Evolutionary conservation across 169 alveolate species (phyloP).

Genomic region (Miamiensis avidus): DNA sequence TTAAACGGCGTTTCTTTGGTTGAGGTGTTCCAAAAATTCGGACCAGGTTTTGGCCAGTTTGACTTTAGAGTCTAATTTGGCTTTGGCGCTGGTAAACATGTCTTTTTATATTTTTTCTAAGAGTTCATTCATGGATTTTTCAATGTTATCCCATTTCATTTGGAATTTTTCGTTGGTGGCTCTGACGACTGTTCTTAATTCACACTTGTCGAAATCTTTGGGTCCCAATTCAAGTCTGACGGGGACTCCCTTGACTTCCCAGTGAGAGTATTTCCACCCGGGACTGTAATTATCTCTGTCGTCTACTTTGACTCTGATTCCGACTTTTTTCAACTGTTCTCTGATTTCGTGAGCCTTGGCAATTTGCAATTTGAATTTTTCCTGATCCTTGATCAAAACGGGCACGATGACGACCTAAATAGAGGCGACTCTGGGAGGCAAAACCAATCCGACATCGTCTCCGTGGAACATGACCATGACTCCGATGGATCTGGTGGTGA

Average conservation of each 20-base stretch:
- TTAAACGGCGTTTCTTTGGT: slow-evolving; percentile 64
- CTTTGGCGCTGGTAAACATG: slow-evolving; percentile 74
- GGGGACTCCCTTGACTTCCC: slow-evolving; percentile 99
- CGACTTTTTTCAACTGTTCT: slow-evolving; percentile 45
- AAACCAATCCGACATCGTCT: slow-evolving; percentile 97
- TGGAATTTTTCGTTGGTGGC: slow-evolving; percentile 83
- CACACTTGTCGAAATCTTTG: slow-evolving; percentile 91
- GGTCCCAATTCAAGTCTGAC: slow-evolving; percentile 98
- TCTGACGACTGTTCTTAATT: slow-evolving; percentile 91
- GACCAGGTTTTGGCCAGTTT: slow-evolving; percentile 75
- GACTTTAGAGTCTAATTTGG: slow-evolving; percentile 53
- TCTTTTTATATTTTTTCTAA: slow-evolving; percentile 74
- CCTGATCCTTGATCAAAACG: slow-evolving; percentile 86
- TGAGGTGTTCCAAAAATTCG: slow-evolving; percentile 77
- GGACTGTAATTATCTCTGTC: slow-evolving; percentile 97
- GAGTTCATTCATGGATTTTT: slow-evolving; percentile 50
- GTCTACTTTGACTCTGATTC: slow-evolving; percentile 77
- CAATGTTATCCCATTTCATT: slow-evolving; percentile 52
- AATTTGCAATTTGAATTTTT: slow-evolving; percentile 56
- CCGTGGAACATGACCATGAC: slow-evolving; percentile 96
- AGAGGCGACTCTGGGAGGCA: slow-evolving; percentile 98
- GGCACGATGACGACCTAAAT: slow-evolving; percentile 96
- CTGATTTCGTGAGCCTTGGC: slow-evolving; percentile 74
- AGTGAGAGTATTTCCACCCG: slow-evolving; percentile 99
- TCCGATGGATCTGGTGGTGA: slow-evolving; percentile 97